Base-by-base conservation (phyloP, 106 monocot species). In the Acanthochlamys bracteata region DNA sequence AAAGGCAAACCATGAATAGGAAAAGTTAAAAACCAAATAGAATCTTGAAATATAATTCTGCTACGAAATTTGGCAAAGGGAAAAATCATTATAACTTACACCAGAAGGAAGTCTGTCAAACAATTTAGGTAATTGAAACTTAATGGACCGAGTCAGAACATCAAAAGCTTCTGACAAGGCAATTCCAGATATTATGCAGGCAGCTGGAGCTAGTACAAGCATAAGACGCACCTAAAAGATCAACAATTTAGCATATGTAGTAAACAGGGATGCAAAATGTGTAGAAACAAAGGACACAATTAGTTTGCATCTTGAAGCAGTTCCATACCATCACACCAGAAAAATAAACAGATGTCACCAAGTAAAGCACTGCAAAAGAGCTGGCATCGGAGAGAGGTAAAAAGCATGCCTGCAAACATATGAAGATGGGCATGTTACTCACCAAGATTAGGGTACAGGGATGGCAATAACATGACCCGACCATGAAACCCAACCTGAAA, bases 191-290 rank as follows among this genome's bases (percentile, higher is more conserved):
- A 88, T 74, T 55, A 96, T 84, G 70, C 96, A 96, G 45, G 96
- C 96, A 70, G 96, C 96, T 41, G 96, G 96, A 66, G 96, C 96
- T 57, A 96, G 75, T 13, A 96, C 96, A 78, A 96, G 96, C 96
- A 96, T 96, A 73, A 96, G 96, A 1, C 96, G 87, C 59, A 96
- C 96, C 96, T 96, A 65, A 14, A 59, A 47, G 45, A 46, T 24
- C 4, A 41, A 69, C 15, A 59, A 59, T 39, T 15, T 20, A 39
- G 59, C 53, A 49, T 43, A 43, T 8, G 43, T 43, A 43, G 7
- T 8, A 43, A 43, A 43, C 7, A 54, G 4, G 53, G 6, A 8
- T 8, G 53, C 4, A 6, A 11, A 54, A 54, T 54, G 19, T 54
- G 53, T 16, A 54, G 53, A 10, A 54, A 54, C 11, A 54, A 10